Base-by-base conservation (phyloP, 2,329 filamentous ascomycete species). In the Trichophyton simii region DNA sequence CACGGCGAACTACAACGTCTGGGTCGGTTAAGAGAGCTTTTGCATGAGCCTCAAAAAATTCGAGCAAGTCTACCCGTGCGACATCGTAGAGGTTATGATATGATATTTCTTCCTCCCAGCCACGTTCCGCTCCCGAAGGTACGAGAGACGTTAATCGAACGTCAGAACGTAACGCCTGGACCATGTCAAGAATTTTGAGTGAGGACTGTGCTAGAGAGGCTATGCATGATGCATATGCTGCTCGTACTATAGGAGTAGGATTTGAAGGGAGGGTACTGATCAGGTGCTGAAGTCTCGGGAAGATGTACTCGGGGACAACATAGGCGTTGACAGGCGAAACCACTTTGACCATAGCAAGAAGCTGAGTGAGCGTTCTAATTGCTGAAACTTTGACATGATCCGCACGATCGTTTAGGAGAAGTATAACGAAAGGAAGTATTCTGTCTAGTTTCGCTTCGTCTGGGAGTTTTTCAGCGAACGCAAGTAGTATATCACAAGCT, bases 361-460 rank as follows among this genome's bases (percentile, higher is more conserved):
- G 82, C 70, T 97, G 91, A 0, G 92, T 92, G 66, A 97, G 83
- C 3, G 90, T 89, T 61, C 92, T 83, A 52, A 97, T 82, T 2
- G 91, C 91, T 25, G 91, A 85, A 57, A 96, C 85, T 55, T 90
- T 87, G 13, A 99, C 92, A 67, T 89, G 80, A 65, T 96, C 89
- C 1, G 87, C 85, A 66, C 86, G 85, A 70, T 99, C 94, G 63
- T 84, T 87, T 11, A 99, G 78, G 31, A 97, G 75, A 3, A 85
- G 83, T 76, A 96, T 88, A 41, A 97, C 78, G 71, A 96, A 96
- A 0, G 94, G 94, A 58, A 99, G 77, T 25, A 97, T 88, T 58
- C 94, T 85, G 72, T 99, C 95, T 57, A 99, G 79, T 72, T 96
- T 97, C 2, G 91, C 91, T 75, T 99, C 94, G 71, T 99, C 95